A percentile compares a stretch with the other conserved stretches of the same genome.
These are phyloP conservation scores for Cutaneotrichosporon sp. DNA, from an alignment of 1,284 basidiomycete species.

Conservation along the genomic window DNA sequence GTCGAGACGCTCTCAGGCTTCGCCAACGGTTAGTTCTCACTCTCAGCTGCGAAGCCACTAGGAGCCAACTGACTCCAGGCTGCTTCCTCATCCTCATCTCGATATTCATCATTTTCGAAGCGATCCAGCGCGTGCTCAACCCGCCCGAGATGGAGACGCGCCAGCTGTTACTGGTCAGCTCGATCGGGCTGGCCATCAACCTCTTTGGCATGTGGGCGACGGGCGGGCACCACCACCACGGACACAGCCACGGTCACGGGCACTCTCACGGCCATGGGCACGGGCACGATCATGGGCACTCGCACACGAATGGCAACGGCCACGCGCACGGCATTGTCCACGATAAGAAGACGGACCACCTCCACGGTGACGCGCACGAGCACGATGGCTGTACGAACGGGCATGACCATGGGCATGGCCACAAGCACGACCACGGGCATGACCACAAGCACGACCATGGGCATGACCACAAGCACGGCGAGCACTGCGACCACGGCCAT, in stretches of 20 bases:
- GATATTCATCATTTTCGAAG: constrained; percentile 98
- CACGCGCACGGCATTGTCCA: constrained; percentile 41
- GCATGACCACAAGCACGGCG: constrained; percentile 14
- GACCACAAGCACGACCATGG: constrained; percentile 13
- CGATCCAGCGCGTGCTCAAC: constrained; percentile 88
- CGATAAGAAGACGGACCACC: constrained; percentile 45
- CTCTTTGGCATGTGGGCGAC: constrained; percentile 99
- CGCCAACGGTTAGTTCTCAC: constrained; percentile 75
- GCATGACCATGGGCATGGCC: constrained; percentile 25
- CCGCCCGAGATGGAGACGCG: constrained; percentile 98
- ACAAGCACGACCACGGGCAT: constrained; percentile 19
- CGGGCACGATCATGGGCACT: constrained; percentile 29
- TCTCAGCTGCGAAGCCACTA: background rate
- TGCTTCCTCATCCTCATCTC: constrained; percentile 94
- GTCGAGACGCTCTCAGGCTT: constrained; percentile 99
- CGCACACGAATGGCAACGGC: constrained; percentile 19
- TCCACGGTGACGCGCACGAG: constrained; percentile 35
- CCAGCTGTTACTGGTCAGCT: constrained; percentile 86
- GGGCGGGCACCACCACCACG: constrained; percentile 88
- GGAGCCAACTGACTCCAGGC: constrained; percentile 25
- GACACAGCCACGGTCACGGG: constrained; percentile 60
- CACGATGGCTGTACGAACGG: background rate
- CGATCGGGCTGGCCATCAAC: constrained; percentile 88
- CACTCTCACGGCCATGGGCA: constrained; percentile 54
- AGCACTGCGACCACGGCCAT: background rate